Evolutionary conservation across 768 basidiomycete genomes (phyloP), one percentile per base, ranked within the genome.

Genomic region (Hygrocybe coccinea): DNA sequence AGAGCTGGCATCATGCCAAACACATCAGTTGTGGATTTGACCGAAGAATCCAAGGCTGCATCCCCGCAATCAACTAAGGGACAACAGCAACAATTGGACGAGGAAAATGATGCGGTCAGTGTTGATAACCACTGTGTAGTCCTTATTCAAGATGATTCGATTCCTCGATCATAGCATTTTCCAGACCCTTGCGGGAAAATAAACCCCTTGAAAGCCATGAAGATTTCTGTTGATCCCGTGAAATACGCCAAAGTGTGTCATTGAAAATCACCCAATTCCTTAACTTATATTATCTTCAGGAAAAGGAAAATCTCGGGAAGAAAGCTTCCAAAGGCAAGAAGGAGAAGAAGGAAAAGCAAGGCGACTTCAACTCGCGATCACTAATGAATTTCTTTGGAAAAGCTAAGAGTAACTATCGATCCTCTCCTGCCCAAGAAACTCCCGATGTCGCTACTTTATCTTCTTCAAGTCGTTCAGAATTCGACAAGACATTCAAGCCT

Each of bases 321-420:
- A 87, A 83, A 61, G 77, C 75, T 0, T 85, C 83, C 9, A 89
- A 82, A 62, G 77, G 73, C 2, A 87, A 89, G 63, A 85, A 81
- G 64, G 85, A 87, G 61, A 84, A 80, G 72, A 89, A 83, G 66
- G 80, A 80, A 58, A 81, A 83, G 56, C 84, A 87, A 60, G 81
- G 82, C 2, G 81, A 86, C 50, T 79, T 81, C 52, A 91, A 83
- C 68, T 89, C 90, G 3, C 80, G 84, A 29, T 85, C 83, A 7
- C 70, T 90, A 11, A 84, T 95, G 83, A 87, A 72, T 65, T 94
- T 92, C 74, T 91, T 94, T 67, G 75, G 79, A 29, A 90, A 89
- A 64, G 67, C 80, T 8, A 82, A 81, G 60, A 53, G 67, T n/a
- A 58, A 64, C n/a, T 39, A 58, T 35, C 53, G 59, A 52, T 57